Percentiles rank a stretch among this genome's conserved stretches.
These are phyloP conservation scores for Cymbidium sinense DNA, from an alignment of 106 monocot species.

Conservation along the genomic window DNA sequence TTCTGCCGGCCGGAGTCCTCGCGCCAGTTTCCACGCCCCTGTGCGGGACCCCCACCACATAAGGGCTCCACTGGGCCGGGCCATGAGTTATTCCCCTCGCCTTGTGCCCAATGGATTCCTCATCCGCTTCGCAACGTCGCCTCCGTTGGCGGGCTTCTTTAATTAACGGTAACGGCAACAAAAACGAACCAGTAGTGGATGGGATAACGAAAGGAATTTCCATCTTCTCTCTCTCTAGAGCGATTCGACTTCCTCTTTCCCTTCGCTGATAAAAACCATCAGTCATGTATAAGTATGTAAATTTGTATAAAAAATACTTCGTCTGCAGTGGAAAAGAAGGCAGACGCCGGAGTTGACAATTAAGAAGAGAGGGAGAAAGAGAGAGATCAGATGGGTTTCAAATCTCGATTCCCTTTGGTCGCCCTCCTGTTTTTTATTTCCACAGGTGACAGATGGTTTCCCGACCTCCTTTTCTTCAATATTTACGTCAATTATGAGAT, in stretches of 20 bases:
- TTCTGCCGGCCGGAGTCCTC: too few species aligned
- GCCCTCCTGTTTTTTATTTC: background rate
- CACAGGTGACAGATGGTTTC: background rate
- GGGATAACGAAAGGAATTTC: constrained; percentile 2
- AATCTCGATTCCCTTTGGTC: background rate
- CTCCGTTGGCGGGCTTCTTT: background rate
- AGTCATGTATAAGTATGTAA: background rate
- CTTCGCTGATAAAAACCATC: background rate
- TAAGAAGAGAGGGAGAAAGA: background rate
- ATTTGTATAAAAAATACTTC: background rate
- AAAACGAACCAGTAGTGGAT: background rate
- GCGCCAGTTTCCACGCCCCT: too few species aligned
- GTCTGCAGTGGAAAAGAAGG: background rate
- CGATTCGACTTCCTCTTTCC: too few species aligned
- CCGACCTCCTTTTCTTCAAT: background rate
- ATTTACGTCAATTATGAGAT: background rate
- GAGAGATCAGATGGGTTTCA: background rate
- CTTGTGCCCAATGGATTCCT: background rate
- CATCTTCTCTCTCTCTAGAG: background rate
- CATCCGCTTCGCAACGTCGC: background rate
- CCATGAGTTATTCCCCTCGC: too few species aligned
- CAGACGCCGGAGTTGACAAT: too few species aligned
- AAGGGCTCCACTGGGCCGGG: too few species aligned
- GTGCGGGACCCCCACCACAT: too few species aligned
- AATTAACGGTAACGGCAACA: background rate